Evolutionary conservation across 2,329 filamentous ascomycete species (phyloP), one percentile per base, ranked within the genome.

Genomic region (Alternaria sp.): DNA sequence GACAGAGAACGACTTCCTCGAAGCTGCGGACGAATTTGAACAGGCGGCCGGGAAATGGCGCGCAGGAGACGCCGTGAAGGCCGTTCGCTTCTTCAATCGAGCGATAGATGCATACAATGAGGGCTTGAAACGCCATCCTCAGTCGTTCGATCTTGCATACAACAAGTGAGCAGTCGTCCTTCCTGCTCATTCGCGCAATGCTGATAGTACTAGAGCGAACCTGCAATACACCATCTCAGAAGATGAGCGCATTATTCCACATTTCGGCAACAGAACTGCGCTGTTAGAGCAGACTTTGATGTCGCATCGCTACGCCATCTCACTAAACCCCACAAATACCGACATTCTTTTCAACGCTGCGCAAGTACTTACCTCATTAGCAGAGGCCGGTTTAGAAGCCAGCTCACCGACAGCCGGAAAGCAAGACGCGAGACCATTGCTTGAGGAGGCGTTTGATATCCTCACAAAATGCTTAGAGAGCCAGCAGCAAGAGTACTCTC

Each of bases 31-130:
- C 58, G 87, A 89, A 30, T 85, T 88, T 63, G 90, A 93, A 79
- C 89, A 92, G 77, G 88, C 88, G 6, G 90, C 89, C 7, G 89
- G 90, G 65, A 93, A 93, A 84, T 92, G 90, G 88, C 85, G 90
- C 54, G 89, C 86, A 41, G 91, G 90, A 21, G 90, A 93, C 75
- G 85, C 88, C 20, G 86, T 84, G 53, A 93, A 92, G 71, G 86
- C 87, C 5, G 83, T 85, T 66, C 82, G 88, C 50, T 88, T 88
- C 69, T 89, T 87, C 73, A 84, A 88, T 67, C 83, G 89, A 65
- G 90, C 91, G 12, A 85, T 92, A 56, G 86, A 90, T 55, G 84
- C 85, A 47, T 93, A 93, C 72, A 86, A 88, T 65, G 84, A 87
- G 57, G 91, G 89, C 12, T 75, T 93, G 30, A 80, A 81, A 53